These are phyloP conservation scores for Fraxinus ornus DNA, from an alignment of 305 asterid species.

Conservation along the genomic window DNA sequence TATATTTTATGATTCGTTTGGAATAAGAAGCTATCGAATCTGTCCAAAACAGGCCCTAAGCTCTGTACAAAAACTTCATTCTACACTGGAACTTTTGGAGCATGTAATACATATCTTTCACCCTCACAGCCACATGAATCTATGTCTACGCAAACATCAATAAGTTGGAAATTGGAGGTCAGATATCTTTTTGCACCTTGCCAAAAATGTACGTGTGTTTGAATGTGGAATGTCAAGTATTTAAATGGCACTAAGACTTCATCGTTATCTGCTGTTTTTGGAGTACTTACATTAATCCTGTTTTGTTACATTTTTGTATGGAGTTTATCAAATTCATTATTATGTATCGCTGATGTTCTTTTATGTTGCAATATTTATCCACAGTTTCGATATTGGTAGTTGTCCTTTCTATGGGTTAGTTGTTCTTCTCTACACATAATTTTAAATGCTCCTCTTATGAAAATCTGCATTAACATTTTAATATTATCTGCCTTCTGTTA, in stretches of 20 bases:
- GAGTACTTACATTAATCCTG: background rate
- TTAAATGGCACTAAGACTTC: background rate
- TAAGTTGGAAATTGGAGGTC: background rate
- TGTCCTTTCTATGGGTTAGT: background rate
- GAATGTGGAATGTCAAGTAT: background rate
- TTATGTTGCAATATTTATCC: background rate
- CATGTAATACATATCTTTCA: background rate
- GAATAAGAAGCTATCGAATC: background rate
- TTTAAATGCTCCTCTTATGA: background rate
- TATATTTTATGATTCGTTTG: background rate
- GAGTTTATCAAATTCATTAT: background rate
- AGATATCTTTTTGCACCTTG: background rate
- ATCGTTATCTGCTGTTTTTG: background rate
- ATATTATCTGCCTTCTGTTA: conserved; percentile 13
- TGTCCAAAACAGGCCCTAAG: background rate
- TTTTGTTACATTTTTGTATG: background rate
- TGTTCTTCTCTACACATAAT: background rate
- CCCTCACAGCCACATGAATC: background rate
- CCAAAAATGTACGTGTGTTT: background rate
- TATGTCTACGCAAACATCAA: background rate
- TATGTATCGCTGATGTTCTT: background rate
- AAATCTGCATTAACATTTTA: background rate
- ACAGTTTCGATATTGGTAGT: background rate
- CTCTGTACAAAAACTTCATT: background rate
- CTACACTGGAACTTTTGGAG: background rate